Evolutionary conservation across 129 eudicot species (phyloP), one percentile per base, ranked within the genome.

Genomic region (Heracleum sosnowskyi): DNA sequence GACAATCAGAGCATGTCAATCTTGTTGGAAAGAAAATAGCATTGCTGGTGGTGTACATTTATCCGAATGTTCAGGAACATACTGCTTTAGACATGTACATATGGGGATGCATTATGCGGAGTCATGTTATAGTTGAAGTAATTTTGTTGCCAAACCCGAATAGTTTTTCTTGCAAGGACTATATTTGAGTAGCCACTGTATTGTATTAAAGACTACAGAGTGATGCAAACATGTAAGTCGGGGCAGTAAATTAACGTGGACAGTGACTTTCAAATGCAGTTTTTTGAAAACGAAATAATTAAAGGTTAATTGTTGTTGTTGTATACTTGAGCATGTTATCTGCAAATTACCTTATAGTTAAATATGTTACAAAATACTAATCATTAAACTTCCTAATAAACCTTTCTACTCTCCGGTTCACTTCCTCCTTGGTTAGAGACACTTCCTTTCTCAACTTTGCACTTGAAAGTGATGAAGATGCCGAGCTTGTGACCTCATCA

Each of bases 321-420:
- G 64, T 55, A 55, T 55, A 24, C 64, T 9, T 24, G 64, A 55
- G 4, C n/a, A 2, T 57, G 31, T 6, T 57, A n/a, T 57, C 33
- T 22, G n/a, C 66, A 57, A 9, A 7, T 0, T 57, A 11, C 15
- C 9, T n/a, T 11, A 10, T n/a, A 2, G 64, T 55, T 55, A 8
- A 12, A 8, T 57, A n/a, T 7, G 66, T 57, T n/a, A 57, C 33
- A 57, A 57, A n/a, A 9, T 57, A 57, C 33, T n/a, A 57, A 28
- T 90, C 97, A 72, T 92, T 90, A 49, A 90, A 82, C 81, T 93
- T 93, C 40, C 82, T 81, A 13, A 93, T 93, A 76, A 90, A 93
- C 81, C 93, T 93, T 78, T 93, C 98, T 7, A 87, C 92, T 86
- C 96, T 86, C 51, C 93, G 84, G 63, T 93, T 93, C 93, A 93